A percentile compares a stretch with the other conserved stretches of the same genome.
These are phyloP conservation scores for Solanum bulbocastanum DNA, from an alignment of 257 asterid genomes.

Conservation along the genomic window DNA sequence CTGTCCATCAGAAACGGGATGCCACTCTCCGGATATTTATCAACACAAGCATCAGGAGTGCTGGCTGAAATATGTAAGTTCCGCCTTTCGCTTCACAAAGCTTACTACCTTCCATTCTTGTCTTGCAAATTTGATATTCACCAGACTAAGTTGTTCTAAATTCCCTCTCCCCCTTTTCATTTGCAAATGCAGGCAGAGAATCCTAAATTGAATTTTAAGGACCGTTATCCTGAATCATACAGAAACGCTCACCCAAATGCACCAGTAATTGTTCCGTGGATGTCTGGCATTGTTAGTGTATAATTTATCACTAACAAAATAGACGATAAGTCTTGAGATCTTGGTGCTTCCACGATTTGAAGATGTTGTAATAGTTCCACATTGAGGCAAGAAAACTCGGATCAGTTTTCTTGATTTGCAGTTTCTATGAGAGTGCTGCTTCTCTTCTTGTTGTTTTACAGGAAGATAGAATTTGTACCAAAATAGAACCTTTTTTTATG, in stretches of 20 bases:
- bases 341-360: background rate
- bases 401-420: background rate
- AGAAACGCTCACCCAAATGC: conserved; percentile 67
- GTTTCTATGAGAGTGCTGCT: background rate
- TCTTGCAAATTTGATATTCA: background rate
- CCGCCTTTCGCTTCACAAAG: background rate
- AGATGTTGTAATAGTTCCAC: background rate
- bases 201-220: conserved; percentile 67
- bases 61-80: conserved; percentile 89
- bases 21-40: conserved; percentile 89
- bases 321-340: background rate
- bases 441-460: background rate
- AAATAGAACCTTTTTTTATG: background rate
- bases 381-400: background rate
- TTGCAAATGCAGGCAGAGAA: conserved; percentile 52
- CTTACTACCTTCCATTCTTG: background rate
- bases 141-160: background rate
- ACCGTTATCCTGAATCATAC: conserved; percentile 58
- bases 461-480: background rate
- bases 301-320: conserved; percentile 4
- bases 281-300: conserved; percentile 49
- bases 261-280: conserved; percentile 82
- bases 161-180: background rate
- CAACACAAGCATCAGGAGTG: conserved; percentile 78
- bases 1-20: conserved; percentile 76